Base-by-base conservation (phyloP, 257 asterid species). In the Marsdenia floribunda region DNA sequence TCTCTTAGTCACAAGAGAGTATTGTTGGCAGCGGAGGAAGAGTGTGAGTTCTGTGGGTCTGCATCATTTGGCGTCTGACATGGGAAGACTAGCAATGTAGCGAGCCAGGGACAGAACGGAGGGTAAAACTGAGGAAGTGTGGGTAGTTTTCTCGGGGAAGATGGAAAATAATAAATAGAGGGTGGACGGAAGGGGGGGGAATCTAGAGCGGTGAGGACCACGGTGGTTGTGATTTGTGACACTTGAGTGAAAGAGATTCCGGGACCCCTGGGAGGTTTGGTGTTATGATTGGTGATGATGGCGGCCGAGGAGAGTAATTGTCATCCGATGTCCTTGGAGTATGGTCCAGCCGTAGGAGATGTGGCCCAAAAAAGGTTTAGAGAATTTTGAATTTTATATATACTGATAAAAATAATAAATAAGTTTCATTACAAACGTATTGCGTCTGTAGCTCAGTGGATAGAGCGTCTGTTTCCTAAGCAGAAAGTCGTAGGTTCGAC, bases 371-470 rank as follows among this genome's bases (percentile, higher is more conserved):
- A 49, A 66, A 16, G 21, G 6, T 6, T 38, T 13, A 3, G 14
- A 9, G 9, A 29, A 59, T 29, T 59, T 7, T n/a, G 54, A 13
- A 49, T 49, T 49, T 2, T 49, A 29, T 1, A 29, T 0, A 29
- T n/a, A n/a, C n/a, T n/a, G 33, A 29, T 0, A 29, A 29, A 29
- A 29, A 29, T 29, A 29, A 29, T 47, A 10, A 0, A 8, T 47
- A 47, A 47, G 53, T 47, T 47, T 5, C 15, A 0, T 2, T 4
- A 52, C 21, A 13, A n/a, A 57, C 2, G 12, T 3, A 14, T 5
- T 33, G 96, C 93, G 96, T 93, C 89, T 88, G 97, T 93, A 89
- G 97, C 97, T 93, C 97, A 91, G 98, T 86, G 98, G 97, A 91
- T 90, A 93, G 96, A 91, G 97, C 95, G 95, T 89, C 91, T 89